Conservation (phyloP, 768 basidiomycete species). For the Brasilioporus rufonigricans region DNA sequence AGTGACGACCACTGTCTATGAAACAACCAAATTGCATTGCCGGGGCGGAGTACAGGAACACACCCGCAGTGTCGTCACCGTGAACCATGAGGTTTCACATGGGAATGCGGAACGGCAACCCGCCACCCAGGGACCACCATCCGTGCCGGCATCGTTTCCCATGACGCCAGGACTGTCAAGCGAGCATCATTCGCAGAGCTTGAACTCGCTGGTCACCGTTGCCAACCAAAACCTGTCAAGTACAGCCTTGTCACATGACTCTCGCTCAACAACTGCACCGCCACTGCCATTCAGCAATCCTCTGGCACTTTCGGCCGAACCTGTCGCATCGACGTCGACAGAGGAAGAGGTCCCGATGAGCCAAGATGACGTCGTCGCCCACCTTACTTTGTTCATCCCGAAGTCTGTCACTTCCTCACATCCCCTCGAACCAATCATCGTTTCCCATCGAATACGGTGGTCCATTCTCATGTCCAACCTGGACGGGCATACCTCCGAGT, state of each 20-base stretch:
- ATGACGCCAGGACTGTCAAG: conserved; percentile 15
- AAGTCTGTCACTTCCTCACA: conserved; percentile 66
- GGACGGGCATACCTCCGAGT: conserved; percentile 90
- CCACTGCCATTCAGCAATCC: not conserved
- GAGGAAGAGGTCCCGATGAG: conserved; percentile 27
- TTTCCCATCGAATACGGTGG: conserved; percentile 82
- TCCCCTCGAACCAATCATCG: conserved; percentile 66
- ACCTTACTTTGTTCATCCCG: conserved; percentile 61
- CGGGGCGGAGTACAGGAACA: conserved; percentile 58
- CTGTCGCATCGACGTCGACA: not conserved
- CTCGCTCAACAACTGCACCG: not conserved
- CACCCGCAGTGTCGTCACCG: conserved; percentile 56
- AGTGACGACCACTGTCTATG: conserved; percentile 68
- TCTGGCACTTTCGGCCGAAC: conserved; percentile 5
- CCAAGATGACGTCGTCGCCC: conserved; percentile 54
- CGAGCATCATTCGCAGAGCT: conserved; percentile 16
- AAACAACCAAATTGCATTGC: conserved; percentile 62
- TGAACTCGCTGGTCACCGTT: conserved; percentile 8
- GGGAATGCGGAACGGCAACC: conserved; percentile 45
- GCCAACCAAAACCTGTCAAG: conserved; percentile 15
- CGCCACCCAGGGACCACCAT: not conserved
- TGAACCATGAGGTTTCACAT: conserved; percentile 65
- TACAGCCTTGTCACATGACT: conserved; percentile 12
- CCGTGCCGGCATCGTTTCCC: not conserved
- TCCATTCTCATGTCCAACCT: conserved; percentile 74